Base-by-base conservation (phyloP, 2,329 filamentous ascomycete genomes). In the Fusarium continuum region DNA sequence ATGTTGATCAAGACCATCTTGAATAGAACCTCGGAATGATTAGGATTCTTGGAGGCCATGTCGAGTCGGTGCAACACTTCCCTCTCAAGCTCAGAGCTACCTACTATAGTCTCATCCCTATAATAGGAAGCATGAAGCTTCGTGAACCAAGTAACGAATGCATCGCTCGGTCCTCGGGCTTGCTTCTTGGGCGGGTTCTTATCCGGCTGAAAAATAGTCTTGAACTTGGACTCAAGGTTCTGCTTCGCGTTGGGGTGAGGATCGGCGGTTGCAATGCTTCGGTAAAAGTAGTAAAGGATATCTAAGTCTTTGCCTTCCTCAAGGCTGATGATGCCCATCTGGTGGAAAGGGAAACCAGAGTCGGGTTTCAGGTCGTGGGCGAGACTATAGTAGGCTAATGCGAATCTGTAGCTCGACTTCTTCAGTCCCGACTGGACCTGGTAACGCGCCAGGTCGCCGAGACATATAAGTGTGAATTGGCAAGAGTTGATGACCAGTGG, bases 401-500 rank as follows among this genome's bases (percentile, higher is more conserved):
- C 92, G 13, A 87, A 87, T 22, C 90, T 90, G 82, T 91, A 96
- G 69, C 90, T 91, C 48, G 88, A 88, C 63, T 87, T 85, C 74
- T 91, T 93, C 58, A 84, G 84, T 56, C 89, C 87, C 55, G 91
- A 81, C 72, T 94, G 91, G 49, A 84, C 82, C 49, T 93, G 89
- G 77, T 97, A 99, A 62, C 95, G 88, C 44, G 91, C 91, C 41
- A 99, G 83, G 74, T 99, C 95, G 28, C 95, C 95, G 9, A 98
- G 85, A 65, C 90, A 92, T 57, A 97, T 89, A 51, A 98, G 82
- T 5, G 91, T 92, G 52, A 88, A 86, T 77, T 97, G 91, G 73
- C 91, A 96, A 4, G 92, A 93, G 52, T 83, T 79, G 34, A 92
- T 80, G 53, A 96, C 85, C 63, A 83, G 78, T n/a, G 78, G 75